Conservation (phyloP, 1,139 yeast genomes). For the Yamadazyma diddensiae region DNA sequence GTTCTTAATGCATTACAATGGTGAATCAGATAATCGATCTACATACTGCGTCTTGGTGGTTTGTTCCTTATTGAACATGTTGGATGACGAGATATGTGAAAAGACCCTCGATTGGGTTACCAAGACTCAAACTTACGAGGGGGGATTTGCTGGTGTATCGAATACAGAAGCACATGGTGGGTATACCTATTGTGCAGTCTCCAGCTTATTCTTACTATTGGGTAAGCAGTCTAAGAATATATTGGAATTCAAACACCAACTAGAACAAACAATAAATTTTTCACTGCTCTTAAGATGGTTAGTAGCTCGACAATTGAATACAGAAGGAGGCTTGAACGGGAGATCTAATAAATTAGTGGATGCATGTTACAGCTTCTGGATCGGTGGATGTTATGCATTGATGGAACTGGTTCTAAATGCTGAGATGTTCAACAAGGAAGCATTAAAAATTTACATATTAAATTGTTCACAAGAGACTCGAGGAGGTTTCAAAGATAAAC, state of each 20-base stretch:
- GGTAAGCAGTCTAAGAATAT: conserved; percentile 18
- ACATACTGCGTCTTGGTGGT: conserved; percentile 82
- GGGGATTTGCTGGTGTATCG: conserved; percentile 88
- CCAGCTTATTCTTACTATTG: conserved; percentile 55
- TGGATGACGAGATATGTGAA: conserved; percentile 58
- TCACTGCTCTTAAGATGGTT: conserved; percentile 61
- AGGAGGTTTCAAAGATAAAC: conserved; percentile 90
- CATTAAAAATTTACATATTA: conserved; percentile 63
- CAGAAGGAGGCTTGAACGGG: conserved; percentile 88
- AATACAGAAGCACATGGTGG: conserved; percentile 96
- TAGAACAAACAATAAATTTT: conserved; percentile 29
- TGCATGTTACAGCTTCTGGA: conserved; percentile 96
- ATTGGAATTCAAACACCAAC: conserved; percentile 16
- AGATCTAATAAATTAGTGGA: conserved; percentile 92
- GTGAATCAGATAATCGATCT: conserved; percentile 86
- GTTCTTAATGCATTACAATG: conserved; percentile 68
- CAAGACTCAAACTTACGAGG: conserved; percentile 86
- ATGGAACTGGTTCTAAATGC: conserved; percentile 48
- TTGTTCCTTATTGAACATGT: conserved; percentile 62
- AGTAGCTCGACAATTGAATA: conserved; percentile 58
- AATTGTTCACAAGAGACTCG: conserved; percentile 65
- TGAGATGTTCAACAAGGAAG: conserved; percentile 48
- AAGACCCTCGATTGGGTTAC: conserved; percentile 61
- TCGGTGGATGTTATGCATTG: conserved; percentile 73
- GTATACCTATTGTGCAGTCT: conserved; percentile 86